These are phyloP conservation scores for Sclerotinia subarctica DNA, from an alignment of 2,329 filamentous ascomycete genomes.

Conservation along the genomic window DNA sequence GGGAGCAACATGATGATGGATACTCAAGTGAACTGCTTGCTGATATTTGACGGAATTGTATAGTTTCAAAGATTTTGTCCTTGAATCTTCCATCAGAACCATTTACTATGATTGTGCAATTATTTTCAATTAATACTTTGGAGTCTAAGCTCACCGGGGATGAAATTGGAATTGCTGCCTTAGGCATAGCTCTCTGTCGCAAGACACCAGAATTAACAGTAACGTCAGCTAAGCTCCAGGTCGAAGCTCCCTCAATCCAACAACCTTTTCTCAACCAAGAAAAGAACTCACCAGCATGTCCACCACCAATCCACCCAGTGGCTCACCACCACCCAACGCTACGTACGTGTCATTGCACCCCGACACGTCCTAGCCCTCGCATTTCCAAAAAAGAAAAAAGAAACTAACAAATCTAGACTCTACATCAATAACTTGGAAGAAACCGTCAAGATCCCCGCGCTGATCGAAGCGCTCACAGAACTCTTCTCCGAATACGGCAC, in stretches of 20 bases:
- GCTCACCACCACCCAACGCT: slow-evolving; percentile 47
- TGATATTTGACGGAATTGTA: neutral
- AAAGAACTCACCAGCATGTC: slow-evolving; percentile 7
- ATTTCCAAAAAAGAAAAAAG: slow-evolving; percentile 18
- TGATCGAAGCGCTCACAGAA: slow-evolving; percentile 69
- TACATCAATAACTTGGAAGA: slow-evolving; percentile 87
- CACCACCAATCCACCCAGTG: slow-evolving; percentile 4
- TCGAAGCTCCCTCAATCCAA: neutral
- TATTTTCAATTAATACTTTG: neutral
- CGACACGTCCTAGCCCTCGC: slow-evolving; percentile 50
- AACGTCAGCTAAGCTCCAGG: neutral
- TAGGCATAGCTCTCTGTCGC: neutral
- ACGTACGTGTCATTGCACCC: slow-evolving; percentile 74
- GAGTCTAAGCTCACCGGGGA: neutral
- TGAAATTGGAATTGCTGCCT: neutral
- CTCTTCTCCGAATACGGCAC: slow-evolving; percentile 88
- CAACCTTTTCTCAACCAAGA: neutral
- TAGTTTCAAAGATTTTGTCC: too few species aligned
- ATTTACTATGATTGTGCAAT: too few species aligned
- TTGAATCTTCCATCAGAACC: too few species aligned
- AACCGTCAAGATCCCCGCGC: slow-evolving; percentile 74
- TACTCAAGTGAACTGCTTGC: neutral
- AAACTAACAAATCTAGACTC: slow-evolving; percentile 46
- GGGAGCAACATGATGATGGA: neutral
- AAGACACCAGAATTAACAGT: slow-evolving; percentile 1